Evolutionary conservation across 257 asterid genomes (phyloP).

Genomic region (Ajuga chamaepitys): DNA sequence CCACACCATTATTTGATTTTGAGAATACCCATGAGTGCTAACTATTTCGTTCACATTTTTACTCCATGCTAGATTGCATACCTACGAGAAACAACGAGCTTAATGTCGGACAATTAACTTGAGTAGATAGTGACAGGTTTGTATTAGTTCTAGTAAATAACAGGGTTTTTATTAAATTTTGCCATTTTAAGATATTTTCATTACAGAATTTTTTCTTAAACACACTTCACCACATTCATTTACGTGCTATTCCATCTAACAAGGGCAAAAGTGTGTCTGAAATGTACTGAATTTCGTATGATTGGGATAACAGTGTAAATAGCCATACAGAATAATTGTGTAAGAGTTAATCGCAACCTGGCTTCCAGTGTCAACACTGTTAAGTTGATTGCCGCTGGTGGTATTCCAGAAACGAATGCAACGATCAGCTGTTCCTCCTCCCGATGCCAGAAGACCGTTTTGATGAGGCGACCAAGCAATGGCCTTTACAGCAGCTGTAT

Average conservation of each 20-base stretch:
- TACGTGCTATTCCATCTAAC: too few relatives aligned
- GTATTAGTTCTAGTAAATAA: too few relatives aligned
- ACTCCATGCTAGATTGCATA: conserved; percentile 95
- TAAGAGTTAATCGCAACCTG: conserved; percentile 40
- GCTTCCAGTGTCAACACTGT: conserved; percentile 86
- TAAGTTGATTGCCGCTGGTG: conserved; percentile 68
- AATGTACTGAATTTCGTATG: too few relatives aligned
- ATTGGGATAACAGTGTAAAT: too few relatives aligned
- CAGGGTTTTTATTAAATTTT: too few relatives aligned
- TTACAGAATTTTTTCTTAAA: too few relatives aligned
- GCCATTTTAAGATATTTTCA: too few relatives aligned
- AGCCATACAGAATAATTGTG: neutral
- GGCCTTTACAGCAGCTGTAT: conserved; percentile 96
- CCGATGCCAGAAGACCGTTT: conserved; percentile 82
- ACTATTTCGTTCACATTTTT: conserved; percentile 91
- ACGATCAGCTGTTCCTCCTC: conserved; percentile 98
- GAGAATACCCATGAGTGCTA: conserved; percentile 98
- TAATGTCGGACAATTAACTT: too few relatives aligned
- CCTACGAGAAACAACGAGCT: conserved; percentile 28
- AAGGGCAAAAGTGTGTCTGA: too few relatives aligned
- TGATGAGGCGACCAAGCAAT: conserved; percentile 98
- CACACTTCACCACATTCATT: too few relatives aligned
- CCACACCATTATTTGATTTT: conserved; percentile 97
- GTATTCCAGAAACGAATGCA: conserved; percentile 99
- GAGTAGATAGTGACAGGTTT: too few relatives aligned